Conservation (phyloP, 2,329 filamentous ascomycete genomes). For the Apiospora sp. region DNA sequence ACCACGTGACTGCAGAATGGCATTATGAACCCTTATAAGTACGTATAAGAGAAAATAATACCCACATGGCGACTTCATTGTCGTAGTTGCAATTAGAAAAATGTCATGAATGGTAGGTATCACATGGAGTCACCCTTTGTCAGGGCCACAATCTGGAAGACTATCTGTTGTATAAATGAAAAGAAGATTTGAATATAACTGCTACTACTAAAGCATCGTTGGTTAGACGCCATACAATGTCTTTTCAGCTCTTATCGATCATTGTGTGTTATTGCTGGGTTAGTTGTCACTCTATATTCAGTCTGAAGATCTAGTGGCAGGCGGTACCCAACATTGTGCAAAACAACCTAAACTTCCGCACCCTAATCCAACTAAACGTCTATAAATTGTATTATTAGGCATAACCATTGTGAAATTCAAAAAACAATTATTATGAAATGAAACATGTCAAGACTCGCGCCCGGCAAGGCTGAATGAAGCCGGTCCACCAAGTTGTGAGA, state of each 20-base stretch:
- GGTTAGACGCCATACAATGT: neutral
- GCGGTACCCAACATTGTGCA: neutral
- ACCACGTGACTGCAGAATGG: slow-evolving; percentile 73
- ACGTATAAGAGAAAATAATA: slow-evolving; percentile 62
- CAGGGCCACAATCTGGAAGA: neutral
- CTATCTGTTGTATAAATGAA: neutral
- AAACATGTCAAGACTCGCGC: neutral
- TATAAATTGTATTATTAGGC: neutral
- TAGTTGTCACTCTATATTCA: neutral
- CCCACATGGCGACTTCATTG: neutral
- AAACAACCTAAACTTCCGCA: neutral
- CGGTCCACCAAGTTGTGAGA: neutral
- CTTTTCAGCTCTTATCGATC: neutral
- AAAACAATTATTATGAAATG: neutral
- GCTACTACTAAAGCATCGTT: neutral
- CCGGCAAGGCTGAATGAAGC: neutral
- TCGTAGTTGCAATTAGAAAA: neutral
- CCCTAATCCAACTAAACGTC: too few relatives aligned
- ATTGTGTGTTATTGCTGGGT: neutral
- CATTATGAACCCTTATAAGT: slow-evolving; percentile 99
- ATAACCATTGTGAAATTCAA: neutral
- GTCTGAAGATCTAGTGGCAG: neutral
- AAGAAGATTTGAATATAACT: neutral
- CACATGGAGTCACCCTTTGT: neutral
- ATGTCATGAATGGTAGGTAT: neutral